Evolutionary conservation across 2,329 filamentous ascomycete genomes (phyloP), one percentile per base, ranked within the genome.

Genomic region (Rhinocladiella mackenziei): DNA sequence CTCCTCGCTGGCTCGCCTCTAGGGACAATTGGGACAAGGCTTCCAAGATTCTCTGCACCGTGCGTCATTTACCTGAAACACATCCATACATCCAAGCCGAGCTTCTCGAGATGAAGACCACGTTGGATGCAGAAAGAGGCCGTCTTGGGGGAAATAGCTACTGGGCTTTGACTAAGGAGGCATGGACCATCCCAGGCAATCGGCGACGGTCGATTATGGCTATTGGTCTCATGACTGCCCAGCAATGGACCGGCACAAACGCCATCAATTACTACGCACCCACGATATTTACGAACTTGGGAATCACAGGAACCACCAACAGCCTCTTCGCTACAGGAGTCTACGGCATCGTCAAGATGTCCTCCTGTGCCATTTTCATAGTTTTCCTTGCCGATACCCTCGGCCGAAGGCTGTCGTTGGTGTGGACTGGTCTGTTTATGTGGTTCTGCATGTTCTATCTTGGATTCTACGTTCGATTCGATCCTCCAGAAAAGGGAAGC

Each of bases 291-390:
- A 66, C 68, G 32, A 73, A 78, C 54, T 70, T 86, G 2, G 83
- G 83, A 13, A 71, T 87, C 43, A 66, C 58, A 1, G 73, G 70
- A 9, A 79, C 74, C 4, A 62, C 73, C 28, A 72, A 75, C 29
- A 77, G 76, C 13, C 75, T 87, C 17, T 84, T 87, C 60, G 82
- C 84, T 3, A 86, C 83, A 0, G 83, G 84, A 29, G 76, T 87
- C 53, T 87, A 86, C 59, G 83, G 83, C 18, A 74, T 86, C 41
- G 77, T 85, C 43, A 87, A 87, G 63, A 80, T 83, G 65, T 64
- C 71, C 7, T 76, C 78, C 28, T 84, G 80, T 58, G 71, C 74
- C 4, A 59, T 72, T 40, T 87, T 86, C 69, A 70, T 87, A 18
- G 59, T 83, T 53, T 81, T 85, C 55, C 75, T 77, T 10, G 81